Conservation (phyloP, 2,329 filamentous ascomycete species). For the Cladophialophora exuberans region DNA sequence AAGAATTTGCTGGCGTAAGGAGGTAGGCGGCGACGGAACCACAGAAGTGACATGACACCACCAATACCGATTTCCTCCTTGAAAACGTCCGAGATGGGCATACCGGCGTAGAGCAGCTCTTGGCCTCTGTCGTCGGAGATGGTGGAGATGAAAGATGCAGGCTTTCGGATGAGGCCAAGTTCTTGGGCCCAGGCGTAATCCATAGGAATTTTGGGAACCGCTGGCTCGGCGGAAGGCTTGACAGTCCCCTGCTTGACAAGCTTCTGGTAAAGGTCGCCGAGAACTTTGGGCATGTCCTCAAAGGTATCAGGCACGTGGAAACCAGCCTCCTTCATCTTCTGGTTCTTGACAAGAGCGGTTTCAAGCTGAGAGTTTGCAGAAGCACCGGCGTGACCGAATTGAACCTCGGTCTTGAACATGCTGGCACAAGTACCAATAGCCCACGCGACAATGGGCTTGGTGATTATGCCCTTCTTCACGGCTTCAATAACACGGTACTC, state of each 20-base stretch:
- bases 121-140: slow-evolving; percentile 99
- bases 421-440: slow-evolving; percentile 98
- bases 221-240: slow-evolving; percentile 82
- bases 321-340: slow-evolving; percentile 91
- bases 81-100: slow-evolving; percentile 99
- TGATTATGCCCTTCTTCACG: slow-evolving; percentile 90
- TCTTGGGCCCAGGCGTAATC: slow-evolving; percentile 99
- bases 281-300: slow-evolving; percentile 82
- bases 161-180: slow-evolving; percentile 98
- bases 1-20: slow-evolving; percentile 97
- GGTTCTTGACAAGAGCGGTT: slow-evolving; percentile 95
- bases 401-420: slow-evolving; percentile 99
- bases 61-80: slow-evolving; percentile 98
- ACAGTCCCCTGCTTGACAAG: slow-evolving; percentile 84
- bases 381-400: slow-evolving; percentile 97
- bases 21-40: slow-evolving; percentile 98
- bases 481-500: slow-evolving; percentile 99
- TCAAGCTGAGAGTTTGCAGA: slow-evolving; percentile 99
- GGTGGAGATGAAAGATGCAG: slow-evolving; percentile 98
- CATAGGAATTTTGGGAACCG: slow-evolving; percentile 97
- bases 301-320: slow-evolving; percentile 95
- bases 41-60: slow-evolving; percentile 99
- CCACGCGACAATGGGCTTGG: slow-evolving; percentile 98
- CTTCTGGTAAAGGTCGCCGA: slow-evolving; percentile 83
- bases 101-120: slow-evolving; percentile 96